These are phyloP conservation scores for Warburgia ugandensis DNA, from an alignment of 164 flowering plant genomes.

Conservation along the genomic window DNA sequence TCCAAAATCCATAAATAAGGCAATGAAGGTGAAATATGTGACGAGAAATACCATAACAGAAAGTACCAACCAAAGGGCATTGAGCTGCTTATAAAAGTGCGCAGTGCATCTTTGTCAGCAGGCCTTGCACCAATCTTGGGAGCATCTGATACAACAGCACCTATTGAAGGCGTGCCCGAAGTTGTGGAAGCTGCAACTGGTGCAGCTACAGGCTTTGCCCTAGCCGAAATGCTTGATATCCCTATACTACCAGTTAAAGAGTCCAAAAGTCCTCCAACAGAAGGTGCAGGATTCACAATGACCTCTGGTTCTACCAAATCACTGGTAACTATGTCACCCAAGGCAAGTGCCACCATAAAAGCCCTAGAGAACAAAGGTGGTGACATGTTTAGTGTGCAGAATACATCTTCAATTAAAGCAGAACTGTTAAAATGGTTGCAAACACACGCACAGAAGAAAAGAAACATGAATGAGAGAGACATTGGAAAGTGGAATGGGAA, in stretches of 20 bases:
- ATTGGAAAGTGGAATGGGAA: no score
- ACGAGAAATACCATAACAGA: slow-evolving; percentile 45
- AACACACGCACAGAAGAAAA: background rate
- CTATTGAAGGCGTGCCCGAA: slow-evolving; percentile 39
- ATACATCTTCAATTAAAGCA: background rate
- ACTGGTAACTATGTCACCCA: slow-evolving; percentile 74
- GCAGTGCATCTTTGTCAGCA: slow-evolving; percentile 77
- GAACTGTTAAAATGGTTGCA: no score
- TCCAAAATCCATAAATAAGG: background rate
- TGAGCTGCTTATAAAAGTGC: slow-evolving; percentile 70
- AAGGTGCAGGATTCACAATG: slow-evolving; percentile 55
- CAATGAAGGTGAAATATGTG: slow-evolving; percentile 13
- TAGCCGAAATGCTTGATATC: slow-evolving; percentile 73
- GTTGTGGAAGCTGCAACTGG: slow-evolving; percentile 62
- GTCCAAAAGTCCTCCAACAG: slow-evolving; percentile 93
- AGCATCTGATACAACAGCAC: slow-evolving; percentile 57
- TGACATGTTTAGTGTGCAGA: background rate
- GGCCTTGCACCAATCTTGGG: slow-evolving; percentile 61
- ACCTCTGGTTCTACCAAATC: slow-evolving; percentile 84
- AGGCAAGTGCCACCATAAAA: slow-evolving; percentile 73
- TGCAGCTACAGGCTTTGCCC: slow-evolving; percentile 82
- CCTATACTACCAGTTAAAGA: slow-evolving; percentile 95
- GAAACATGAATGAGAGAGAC: background rate
- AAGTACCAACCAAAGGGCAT: slow-evolving; percentile 98
- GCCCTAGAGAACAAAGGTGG: slow-evolving; percentile 38